Evolutionary conservation across 257 asterid genomes (phyloP).

Genomic region (Forsythia viridissima): DNA sequence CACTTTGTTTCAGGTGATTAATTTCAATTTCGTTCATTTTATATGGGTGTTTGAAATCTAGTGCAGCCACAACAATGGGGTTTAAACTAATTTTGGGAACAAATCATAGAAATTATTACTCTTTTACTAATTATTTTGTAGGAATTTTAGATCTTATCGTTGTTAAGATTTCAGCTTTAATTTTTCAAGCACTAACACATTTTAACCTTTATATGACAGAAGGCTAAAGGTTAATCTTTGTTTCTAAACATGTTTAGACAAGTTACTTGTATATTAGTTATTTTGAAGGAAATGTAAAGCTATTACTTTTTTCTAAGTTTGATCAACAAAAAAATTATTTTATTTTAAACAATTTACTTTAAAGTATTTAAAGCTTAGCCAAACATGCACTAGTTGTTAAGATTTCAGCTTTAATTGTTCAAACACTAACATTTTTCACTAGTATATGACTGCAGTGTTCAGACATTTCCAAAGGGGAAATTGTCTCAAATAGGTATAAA

Average conservation of each 20-base stretch:
- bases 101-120: not conserved
- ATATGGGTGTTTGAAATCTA: conserved; percentile 6
- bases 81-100: not conserved
- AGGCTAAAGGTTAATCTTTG: not conserved
- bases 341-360: no score
- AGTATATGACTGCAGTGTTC: not conserved
- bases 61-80: not conserved
- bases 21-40: not conserved
- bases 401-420: not conserved
- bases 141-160: not conserved
- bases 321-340: not conserved
- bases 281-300: not conserved
- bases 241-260: not conserved
- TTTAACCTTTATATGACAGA: not conserved
- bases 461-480: not conserved
- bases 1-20: not conserved
- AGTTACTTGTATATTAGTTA: not conserved
- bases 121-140: not conserved
- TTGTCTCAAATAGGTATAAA: not conserved
- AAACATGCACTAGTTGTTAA: not conserved
- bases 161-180: conserved; percentile 8
- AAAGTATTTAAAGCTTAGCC: not conserved
- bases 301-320: no score
- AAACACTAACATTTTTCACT: not conserved
- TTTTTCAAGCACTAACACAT: not conserved